Percentiles rank a stretch among this genome's conserved stretches.
phyloP scores from a whole-genome alignment of 352 stramenopile genomes.

The Pythium aristosporum region DNA sequence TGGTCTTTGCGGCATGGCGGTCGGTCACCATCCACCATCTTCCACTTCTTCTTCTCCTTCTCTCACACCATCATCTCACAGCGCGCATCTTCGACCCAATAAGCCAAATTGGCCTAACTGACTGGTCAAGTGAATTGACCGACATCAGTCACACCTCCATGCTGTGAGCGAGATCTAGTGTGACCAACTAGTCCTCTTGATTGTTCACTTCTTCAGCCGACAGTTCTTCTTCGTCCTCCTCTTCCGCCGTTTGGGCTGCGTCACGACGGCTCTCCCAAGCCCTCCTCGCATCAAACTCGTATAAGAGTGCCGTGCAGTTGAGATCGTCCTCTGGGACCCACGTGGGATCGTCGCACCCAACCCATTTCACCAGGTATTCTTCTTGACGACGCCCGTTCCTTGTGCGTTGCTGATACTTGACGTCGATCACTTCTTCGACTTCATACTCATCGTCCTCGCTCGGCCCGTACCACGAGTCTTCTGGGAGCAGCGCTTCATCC shows the following conservation, averaged over 20 bases:
- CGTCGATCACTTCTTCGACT: conserved; percentile 17
- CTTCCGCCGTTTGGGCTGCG: conserved; percentile 16
- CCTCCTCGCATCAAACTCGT: conserved; percentile 19
- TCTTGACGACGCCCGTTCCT: conserved; percentile 19
- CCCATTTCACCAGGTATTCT: conserved; percentile 32
- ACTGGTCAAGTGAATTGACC: too few species aligned
- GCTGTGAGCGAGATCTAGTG: too few species aligned
- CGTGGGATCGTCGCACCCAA: conserved; percentile 8
- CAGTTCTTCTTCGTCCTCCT: conserved; percentile 8
- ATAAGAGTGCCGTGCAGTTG: conserved; percentile 10
- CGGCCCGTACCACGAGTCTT: background rate
- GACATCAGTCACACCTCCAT: too few species aligned
- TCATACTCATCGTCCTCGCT: background rate
- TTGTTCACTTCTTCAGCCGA: background rate
- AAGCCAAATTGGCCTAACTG: too few species aligned
- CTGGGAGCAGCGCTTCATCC: background rate
- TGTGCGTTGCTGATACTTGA: background rate
- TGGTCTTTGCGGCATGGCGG: too few species aligned
- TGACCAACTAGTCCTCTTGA: too few species aligned
- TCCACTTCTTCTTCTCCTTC: too few species aligned
- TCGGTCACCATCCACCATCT: too few species aligned
- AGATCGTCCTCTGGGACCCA: conserved; percentile 29
- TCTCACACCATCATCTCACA: too few species aligned
- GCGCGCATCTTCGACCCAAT: too few species aligned
- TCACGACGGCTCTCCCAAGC: conserved; percentile 9